Evolutionary conservation across 2,329 filamentous ascomycete species (phyloP).

Genomic region (Botrytis aclada): DNA sequence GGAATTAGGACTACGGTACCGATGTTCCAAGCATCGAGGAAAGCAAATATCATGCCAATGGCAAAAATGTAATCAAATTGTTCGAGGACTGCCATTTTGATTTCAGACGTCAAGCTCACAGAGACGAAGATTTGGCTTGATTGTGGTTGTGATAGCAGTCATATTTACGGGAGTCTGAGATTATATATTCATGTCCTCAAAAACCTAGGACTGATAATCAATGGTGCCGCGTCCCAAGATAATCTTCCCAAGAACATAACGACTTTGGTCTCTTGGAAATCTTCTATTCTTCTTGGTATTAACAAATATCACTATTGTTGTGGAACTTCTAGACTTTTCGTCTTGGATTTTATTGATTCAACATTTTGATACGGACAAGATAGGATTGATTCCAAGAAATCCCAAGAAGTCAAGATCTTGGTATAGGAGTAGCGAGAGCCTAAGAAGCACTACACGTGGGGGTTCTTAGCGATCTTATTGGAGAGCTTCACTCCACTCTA

Average conservation of each 20-base stretch:
- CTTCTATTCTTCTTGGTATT: neutral
- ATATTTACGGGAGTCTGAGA: neutral
- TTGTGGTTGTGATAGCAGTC: neutral
- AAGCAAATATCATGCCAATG: constrained; percentile 45
- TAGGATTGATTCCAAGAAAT: neutral
- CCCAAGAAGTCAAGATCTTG: constrained; percentile 8
- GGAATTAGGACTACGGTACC: constrained; percentile 39
- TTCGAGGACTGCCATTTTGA: constrained; percentile 12
- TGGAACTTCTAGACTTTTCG: neutral
- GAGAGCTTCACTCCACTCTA: neutral
- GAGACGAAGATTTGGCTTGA: neutral
- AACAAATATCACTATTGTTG: neutral
- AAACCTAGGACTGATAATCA: neutral
- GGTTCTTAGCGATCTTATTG: neutral
- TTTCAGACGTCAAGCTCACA: neutral
- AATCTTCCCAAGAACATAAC: neutral
- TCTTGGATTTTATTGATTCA: neutral
- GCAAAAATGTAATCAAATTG: constrained; percentile 10
- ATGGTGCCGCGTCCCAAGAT: neutral
- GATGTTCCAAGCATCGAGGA: constrained; percentile 59
- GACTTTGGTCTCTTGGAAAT: neutral
- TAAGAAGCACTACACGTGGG: constrained; percentile 6
- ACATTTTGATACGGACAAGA: neutral
- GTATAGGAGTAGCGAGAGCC: neutral
- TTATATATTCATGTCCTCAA: neutral